Evolutionary conservation across 202 grass and related monocot genomes (phyloP).

Genomic region (Carex arenaria): DNA sequence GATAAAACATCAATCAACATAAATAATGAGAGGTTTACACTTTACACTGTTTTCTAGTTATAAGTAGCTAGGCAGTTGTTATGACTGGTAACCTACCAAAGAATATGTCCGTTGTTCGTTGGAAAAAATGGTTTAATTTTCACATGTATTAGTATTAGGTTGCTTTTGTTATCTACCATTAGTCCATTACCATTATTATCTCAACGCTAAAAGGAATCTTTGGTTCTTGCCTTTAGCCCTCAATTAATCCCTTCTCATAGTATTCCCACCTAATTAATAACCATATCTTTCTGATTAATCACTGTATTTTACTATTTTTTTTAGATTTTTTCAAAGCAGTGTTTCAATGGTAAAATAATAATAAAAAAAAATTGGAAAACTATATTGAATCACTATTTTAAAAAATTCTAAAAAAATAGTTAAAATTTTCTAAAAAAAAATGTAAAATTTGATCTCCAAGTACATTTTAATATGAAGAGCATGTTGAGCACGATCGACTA

Average conservation of each 20-base stretch:
- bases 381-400: too few relatives aligned
- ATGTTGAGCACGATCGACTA: too few relatives aligned
- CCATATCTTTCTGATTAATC: too few relatives aligned
- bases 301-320: too few relatives aligned
- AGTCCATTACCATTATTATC: neutral
- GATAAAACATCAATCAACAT: neutral
- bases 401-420: too few relatives aligned
- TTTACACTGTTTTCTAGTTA: neutral
- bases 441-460: too few relatives aligned
- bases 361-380: too few relatives aligned
- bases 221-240: neutral
- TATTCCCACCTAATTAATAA: neutral
- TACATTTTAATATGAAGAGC: too few relatives aligned
- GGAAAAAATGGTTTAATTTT: neutral
- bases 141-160: neutral
- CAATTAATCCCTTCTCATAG: neutral
- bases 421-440: too few relatives aligned
- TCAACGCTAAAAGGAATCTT: neutral
- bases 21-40: neutral
- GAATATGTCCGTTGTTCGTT: neutral
- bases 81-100: slow-evolving; percentile 14
- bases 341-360: too few relatives aligned
- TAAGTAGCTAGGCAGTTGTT: neutral
- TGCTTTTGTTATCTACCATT: neutral
- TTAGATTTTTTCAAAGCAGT: too few relatives aligned